A percentile compares a stretch with the other conserved stretches of the same genome.
Evolutionary conservation across 768 basidiomycete genomes (phyloP).

Genomic region (Boletellus ananiceps): DNA sequence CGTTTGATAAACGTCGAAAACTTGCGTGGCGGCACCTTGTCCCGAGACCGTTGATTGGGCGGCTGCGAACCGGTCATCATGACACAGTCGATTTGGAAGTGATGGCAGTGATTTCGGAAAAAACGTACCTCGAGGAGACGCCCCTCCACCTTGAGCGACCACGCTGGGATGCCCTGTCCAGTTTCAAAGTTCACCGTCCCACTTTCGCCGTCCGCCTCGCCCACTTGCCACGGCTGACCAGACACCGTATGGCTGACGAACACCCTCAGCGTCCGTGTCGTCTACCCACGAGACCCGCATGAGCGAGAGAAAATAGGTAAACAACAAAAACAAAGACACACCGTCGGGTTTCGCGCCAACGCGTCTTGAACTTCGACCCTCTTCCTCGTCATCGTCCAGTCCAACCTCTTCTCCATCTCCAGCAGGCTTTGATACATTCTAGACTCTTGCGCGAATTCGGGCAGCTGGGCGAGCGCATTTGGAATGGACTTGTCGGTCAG

Average conservation of each 20-base stretch:
- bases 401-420: slow-evolving; percentile 85
- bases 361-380: slow-evolving; percentile 88
- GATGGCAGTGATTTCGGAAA: no score
- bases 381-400: slow-evolving; percentile 94
- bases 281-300: slow-evolving; percentile 40
- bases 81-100: neutral
- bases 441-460: slow-evolving; percentile 77
- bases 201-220: slow-evolving; percentile 32
- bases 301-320: neutral
- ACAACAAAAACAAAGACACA: slow-evolving; percentile 3
- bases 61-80: slow-evolving; percentile 32
- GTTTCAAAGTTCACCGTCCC: slow-evolving; percentile 61
- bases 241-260: slow-evolving; percentile 88
- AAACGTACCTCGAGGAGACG: slow-evolving; percentile 72
- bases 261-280: slow-evolving; percentile 75
- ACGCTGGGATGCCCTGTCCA: slow-evolving; percentile 85
- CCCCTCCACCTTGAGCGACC: slow-evolving; percentile 85
- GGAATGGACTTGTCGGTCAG: slow-evolving; percentile 78
- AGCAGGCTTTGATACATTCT: slow-evolving; percentile 82
- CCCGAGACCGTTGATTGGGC: slow-evolving; percentile 58
- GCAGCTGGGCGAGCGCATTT: slow-evolving; percentile 66
- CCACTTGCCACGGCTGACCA: slow-evolving; percentile 79
- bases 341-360: slow-evolving; percentile 67
- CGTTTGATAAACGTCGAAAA: slow-evolving; percentile 84
- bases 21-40: slow-evolving; percentile 61